Percentiles rank a stretch among this genome's conserved stretches.
phyloP scores from a whole-genome alignment of 148 eudicot species.

The Diospyros kaki region DNA sequence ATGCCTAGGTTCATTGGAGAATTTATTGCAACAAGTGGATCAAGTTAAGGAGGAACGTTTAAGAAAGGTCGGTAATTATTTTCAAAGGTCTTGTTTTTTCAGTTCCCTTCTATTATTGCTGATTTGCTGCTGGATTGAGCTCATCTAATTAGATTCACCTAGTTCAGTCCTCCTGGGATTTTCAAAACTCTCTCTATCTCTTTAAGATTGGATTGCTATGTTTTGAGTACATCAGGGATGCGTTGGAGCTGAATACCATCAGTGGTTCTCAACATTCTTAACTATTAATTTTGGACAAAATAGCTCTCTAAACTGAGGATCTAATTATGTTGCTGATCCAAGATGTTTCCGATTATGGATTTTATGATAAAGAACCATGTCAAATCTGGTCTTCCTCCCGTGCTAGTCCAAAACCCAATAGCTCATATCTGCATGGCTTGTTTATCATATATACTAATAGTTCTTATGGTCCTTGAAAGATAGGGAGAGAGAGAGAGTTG shows the following conservation, averaged over 20 bases:
- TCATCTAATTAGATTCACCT: neutral
- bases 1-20: no score
- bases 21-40: conserved; percentile 18
- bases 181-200: neutral
- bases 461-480: neutral
- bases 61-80: no score
- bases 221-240: neutral
- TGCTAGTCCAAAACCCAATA: neutral
- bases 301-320: neutral
- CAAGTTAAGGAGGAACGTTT: conserved; percentile 42
- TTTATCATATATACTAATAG: neutral
- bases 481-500: no score
- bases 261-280: neutral
- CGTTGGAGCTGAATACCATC: neutral
- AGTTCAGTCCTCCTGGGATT: neutral
- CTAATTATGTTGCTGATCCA: neutral
- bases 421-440: conserved; percentile 1
- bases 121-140: neutral
- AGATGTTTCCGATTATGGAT: neutral
- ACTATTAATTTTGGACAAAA: neutral
- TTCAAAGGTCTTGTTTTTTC: neutral
- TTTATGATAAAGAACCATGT: neutral
- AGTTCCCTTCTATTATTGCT: neutral
- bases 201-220: neutral
- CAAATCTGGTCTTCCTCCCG: neutral